Conservation (phyloP, 306 rosid species). For the Vigna reflexopilosa region DNA sequence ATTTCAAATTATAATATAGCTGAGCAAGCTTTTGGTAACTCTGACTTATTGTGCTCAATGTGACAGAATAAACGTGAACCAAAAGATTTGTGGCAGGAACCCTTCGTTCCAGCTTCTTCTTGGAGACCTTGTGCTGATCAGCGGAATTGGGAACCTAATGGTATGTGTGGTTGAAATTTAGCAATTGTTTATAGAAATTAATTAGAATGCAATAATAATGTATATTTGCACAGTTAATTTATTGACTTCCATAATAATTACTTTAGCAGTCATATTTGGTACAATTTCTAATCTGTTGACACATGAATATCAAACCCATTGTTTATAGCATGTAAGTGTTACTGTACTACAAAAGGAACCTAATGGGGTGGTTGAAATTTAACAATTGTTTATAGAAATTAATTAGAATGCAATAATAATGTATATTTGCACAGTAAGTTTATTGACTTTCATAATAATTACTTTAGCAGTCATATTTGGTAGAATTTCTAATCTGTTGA, state of each 20-base stretch:
- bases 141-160: slow-evolving; percentile 82
- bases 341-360: slow-evolving; percentile 43
- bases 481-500: background rate
- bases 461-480: background rate
- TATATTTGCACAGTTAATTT: background rate
- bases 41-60: slow-evolving; percentile 49
- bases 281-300: background rate
- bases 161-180: slow-evolving; percentile 50
- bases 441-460: background rate
- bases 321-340: slow-evolving; percentile 23
- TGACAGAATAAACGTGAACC: slow-evolving; percentile 85
- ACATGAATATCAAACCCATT: background rate
- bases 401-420: background rate
- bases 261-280: background rate
- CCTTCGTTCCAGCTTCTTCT: slow-evolving; percentile 80
- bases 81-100: slow-evolving; percentile 96
- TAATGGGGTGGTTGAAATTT: slow-evolving; percentile 53
- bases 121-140: slow-evolving; percentile 94
- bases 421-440: background rate
- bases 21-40: slow-evolving; percentile 42
- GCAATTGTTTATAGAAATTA: background rate
- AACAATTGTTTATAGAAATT: background rate
- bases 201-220: background rate
- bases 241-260: background rate
- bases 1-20: slow-evolving; percentile 26